A percentile compares a stretch with the other conserved stretches of the same genome.
Evolutionary conservation across 176 grass and related monocot genomes (phyloP).

Genomic region (Luzula sylvatica): DNA sequence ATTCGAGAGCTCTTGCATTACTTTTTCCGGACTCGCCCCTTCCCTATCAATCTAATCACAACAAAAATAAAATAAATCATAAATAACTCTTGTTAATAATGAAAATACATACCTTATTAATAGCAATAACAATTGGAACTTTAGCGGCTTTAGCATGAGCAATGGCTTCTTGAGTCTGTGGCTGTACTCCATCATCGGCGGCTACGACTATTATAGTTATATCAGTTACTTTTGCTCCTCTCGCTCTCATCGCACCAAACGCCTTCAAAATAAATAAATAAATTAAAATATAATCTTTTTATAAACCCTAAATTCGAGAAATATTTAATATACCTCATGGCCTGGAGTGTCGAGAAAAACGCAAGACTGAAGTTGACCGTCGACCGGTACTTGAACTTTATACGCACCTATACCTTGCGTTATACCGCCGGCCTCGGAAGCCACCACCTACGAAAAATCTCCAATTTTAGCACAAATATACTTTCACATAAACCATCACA

Average conservation of each 20-base stretch:
- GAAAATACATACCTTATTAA: constrained; percentile 66
- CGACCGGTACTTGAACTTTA: constrained; percentile 78
- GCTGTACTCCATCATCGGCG: constrained; percentile 87
- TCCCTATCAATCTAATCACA: constrained; percentile 71
- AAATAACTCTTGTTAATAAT: background rate
- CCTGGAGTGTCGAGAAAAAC: constrained; percentile 96
- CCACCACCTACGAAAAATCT: constrained; percentile 56
- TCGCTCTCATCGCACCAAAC: constrained; percentile 98
- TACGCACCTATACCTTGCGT: constrained; percentile 98
- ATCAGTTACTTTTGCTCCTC: constrained; percentile 88
- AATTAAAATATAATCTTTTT: no score
- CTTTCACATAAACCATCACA: background rate
- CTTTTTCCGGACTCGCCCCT: constrained; percentile 71
- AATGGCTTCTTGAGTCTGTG: constrained; percentile 92
- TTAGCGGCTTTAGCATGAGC: constrained; percentile 90
- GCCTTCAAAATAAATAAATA: no score
- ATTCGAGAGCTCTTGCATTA: constrained; percentile 92
- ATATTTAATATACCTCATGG: constrained; percentile 51
- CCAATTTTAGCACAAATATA: constrained; percentile 24
- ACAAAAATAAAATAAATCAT: background rate
- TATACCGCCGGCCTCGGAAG: constrained; percentile 95
- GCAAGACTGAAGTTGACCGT: constrained; percentile 74
- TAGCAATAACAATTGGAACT: constrained; percentile 85
- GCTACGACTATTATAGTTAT: constrained; percentile 87
- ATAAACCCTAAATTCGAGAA: no score